Evolutionary conservation across 2,329 filamentous ascomycete species (phyloP), one percentile per base, ranked within the genome.

Genomic region (Canariomyces notabilis): DNA sequence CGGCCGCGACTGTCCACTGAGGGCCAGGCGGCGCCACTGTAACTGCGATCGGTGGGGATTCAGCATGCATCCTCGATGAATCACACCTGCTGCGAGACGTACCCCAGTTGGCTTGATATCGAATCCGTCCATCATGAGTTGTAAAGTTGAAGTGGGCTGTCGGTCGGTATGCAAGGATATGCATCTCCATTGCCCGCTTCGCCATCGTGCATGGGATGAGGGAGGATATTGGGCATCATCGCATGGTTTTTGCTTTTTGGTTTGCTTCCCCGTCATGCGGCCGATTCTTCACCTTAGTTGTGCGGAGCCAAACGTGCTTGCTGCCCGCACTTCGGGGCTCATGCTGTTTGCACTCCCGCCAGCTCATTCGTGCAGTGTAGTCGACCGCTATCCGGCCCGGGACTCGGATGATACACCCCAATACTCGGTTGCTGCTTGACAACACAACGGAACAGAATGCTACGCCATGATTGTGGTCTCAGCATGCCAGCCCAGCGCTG

Each of bases 171-270:
- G 38, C 37, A 34, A 45, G 33, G 49, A 42, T 42, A 53, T 49
- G 52, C 52, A 46, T 22, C 33, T 18, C 29, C 33, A 38, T 34
- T 49, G 44, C 51, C 42, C 39, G 33, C 46, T 44, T 43, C 37
- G 44, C 35, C 21, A 20, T 42, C 33, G 16, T 51, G 46, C 52
- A 53, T 50, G 48, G 43, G 21, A 45, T 20, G 31, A 31, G 20
- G 22, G 16, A 29, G 18, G 33, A 36, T 47, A 42, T 56, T 55
- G 52, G 54, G 54, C 54, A 56, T 49, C 54, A 54, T 52, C 54
- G 52, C 56, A 58, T 53, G 18, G 45, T 33, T 20, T 42, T 38
- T 33, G 48, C 26, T 42, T 34, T 37, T 46, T 50, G 42, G 47
- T 32, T 43, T 52, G 37, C 18, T 35, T 21, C 41, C 31, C 32